Evolutionary conservation across 2,329 filamentous ascomycete genomes (phyloP).

Genomic region (Monilinia fructigena): DNA sequence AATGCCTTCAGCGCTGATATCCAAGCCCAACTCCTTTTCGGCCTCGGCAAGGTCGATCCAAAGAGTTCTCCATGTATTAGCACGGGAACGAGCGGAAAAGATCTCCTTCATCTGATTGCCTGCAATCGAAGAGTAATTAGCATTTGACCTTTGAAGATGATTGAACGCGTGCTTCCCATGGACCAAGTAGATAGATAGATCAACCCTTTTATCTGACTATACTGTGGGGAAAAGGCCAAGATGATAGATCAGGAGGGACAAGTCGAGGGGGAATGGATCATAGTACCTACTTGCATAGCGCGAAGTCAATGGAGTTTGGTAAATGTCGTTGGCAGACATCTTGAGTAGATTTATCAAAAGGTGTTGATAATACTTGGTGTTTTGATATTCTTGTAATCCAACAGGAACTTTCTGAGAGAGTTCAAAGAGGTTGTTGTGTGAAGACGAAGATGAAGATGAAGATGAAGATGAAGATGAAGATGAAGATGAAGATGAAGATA

Average conservation of each 20-base stretch:
- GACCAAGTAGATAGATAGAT: not conserved
- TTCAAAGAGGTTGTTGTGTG: not conserved
- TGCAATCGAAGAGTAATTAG: constrained; percentile 7
- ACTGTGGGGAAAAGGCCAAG: not conserved
- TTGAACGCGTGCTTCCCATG: not conserved
- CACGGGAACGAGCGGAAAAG: constrained; percentile 69
- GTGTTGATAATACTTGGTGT: not conserved
- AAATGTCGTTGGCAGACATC: constrained; percentile 47
- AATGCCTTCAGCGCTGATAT: constrained; percentile 72
- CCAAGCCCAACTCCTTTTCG: constrained; percentile 77
- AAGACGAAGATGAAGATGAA: not conserved
- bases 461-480: not conserved
- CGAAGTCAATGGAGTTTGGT: constrained; percentile 67
- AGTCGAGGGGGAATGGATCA: constrained; percentile 8
- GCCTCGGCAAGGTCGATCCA: constrained; percentile 83
- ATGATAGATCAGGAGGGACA: no score
- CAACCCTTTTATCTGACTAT: no score
- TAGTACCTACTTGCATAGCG: constrained; percentile 59
- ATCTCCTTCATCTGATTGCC: constrained; percentile 68
- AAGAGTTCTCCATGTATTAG: constrained; percentile 52
- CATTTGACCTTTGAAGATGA: not conserved
- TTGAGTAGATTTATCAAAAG: constrained; percentile 16
- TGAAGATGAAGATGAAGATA: not conserved
- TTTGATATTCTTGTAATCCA: not conserved
- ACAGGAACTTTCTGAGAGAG: not conserved